phyloP scores from a whole-genome alignment of 805 yeast species.

The Pichia deserticola region DNA sequence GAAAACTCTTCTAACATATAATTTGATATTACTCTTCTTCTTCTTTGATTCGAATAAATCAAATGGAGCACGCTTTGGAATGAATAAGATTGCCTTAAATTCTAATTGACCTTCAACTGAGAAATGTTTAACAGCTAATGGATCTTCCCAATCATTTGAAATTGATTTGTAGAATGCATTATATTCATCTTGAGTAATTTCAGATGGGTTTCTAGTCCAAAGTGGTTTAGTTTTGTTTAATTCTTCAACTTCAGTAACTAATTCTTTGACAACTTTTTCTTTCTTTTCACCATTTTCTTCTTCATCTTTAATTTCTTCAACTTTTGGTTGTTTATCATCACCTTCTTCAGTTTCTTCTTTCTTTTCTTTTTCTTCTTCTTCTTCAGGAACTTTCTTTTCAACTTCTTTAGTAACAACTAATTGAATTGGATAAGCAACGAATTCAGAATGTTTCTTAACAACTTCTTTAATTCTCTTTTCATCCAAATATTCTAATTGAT shows the following conservation, averaged over 20 bases:
- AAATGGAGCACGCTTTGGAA: conserved; percentile 99
- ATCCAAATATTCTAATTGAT: conserved; percentile 97
- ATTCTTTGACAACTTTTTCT: conserved; percentile 86
- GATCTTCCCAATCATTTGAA: conserved; percentile 99
- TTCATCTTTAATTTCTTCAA: conserved; percentile 46
- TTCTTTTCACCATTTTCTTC: conserved; percentile 50
- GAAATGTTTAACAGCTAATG: conserved; percentile 98
- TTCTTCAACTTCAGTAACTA: conserved; percentile 94
- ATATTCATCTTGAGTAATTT: conserved; percentile 96
- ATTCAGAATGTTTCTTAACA: conserved; percentile 98
- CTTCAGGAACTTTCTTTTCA: conserved; percentile 83
- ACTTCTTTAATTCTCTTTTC: conserved; percentile 99
- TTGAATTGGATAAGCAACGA: conserved; percentile 98
- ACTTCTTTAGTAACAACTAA: conserved; percentile 97
- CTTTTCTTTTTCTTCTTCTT: conserved; percentile 63
- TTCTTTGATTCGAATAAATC: conserved; percentile 96
- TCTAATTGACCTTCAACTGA: conserved; percentile 99
- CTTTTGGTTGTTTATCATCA: conserved; percentile 46
- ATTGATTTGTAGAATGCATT: conserved; percentile 98
- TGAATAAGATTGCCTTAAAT: conserved; percentile 94
- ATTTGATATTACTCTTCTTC: conserved; percentile 98
- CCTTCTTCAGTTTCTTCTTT: conserved; percentile 42
- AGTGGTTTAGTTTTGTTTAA: conserved; percentile 97
- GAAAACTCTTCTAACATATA: conserved; percentile 98
- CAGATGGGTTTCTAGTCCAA: conserved; percentile 99